Evolutionary conservation across 2,329 filamentous ascomycete species (phyloP).

Genomic region (Cylindrodendrum hubeiense): DNA sequence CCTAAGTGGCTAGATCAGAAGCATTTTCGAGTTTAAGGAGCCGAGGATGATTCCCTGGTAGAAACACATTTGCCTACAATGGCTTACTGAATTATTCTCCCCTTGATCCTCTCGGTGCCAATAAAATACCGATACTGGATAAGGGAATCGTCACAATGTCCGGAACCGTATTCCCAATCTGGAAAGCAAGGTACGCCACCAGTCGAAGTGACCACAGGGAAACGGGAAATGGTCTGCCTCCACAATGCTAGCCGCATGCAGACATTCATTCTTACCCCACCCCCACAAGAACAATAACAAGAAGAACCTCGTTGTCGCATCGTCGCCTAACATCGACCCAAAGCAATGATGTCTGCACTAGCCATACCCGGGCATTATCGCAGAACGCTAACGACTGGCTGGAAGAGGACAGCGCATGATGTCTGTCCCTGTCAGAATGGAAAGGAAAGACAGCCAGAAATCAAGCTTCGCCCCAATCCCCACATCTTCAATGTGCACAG

Average conservation of each 20-base stretch:
- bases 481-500: not conserved
- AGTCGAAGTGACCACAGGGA: no score
- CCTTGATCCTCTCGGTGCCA: no score
- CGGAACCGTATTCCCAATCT: no score
- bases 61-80: not conserved
- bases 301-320: not conserved
- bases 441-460: not conserved
- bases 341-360: not conserved
- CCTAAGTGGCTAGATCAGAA: not conserved
- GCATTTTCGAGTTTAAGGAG: not conserved
- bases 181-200: no score
- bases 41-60: not conserved
- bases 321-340: not conserved
- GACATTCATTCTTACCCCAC: not conserved
- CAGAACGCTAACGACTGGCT: not conserved
- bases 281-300: not conserved
- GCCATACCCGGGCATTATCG: not conserved
- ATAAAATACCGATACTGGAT: no score
- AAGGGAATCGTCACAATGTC: no score
- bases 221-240: no score
- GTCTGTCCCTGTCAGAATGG: not conserved
- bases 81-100: no score
- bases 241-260: not conserved
- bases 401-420: not conserved
- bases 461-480: not conserved